Percentiles rank a stretch among this genome's conserved stretches.
Conservation (phyloP, 441 rosid species). For the Brassica hybrid region DNA sequence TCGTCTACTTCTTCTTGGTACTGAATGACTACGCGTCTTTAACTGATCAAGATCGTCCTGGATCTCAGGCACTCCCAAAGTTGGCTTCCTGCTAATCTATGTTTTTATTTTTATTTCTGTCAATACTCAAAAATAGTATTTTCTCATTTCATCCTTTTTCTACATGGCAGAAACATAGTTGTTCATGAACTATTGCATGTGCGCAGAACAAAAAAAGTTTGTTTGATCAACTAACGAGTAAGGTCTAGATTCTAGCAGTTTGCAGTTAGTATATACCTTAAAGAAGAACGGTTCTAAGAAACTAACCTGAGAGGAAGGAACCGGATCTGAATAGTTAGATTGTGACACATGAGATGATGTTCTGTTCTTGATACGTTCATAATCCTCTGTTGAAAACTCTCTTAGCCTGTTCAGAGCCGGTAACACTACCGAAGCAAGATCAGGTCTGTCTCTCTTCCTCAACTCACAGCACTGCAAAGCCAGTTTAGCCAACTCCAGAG, state of each 20-base stretch:
- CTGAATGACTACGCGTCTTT: neutral
- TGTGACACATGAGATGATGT: slow-evolving; percentile 13
- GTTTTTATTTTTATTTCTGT: slow-evolving; percentile 25
- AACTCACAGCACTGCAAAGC: slow-evolving; percentile 75
- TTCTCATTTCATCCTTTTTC: slow-evolving; percentile 34
- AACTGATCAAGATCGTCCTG: neutral
- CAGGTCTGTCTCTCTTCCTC: slow-evolving; percentile 83
- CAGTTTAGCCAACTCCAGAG: slow-evolving; percentile 63
- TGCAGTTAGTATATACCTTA: neutral
- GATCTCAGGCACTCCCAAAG: slow-evolving; percentile 19
- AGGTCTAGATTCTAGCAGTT: neutral
- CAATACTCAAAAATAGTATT: slow-evolving; percentile 37
- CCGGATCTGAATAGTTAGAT: slow-evolving; percentile 20
- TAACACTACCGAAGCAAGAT: slow-evolving; percentile 62
- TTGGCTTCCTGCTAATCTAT: slow-evolving; percentile 36
- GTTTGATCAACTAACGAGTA: neutral
- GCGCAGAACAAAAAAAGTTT: neutral
- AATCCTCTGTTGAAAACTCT: slow-evolving; percentile 45
- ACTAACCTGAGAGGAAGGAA: slow-evolving; percentile 40
- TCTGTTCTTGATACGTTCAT: slow-evolving; percentile 26
- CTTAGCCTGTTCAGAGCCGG: slow-evolving; percentile 64
- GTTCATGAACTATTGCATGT: slow-evolving; percentile 31
- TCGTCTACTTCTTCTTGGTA: slow-evolving; percentile 27
- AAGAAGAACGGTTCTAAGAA: slow-evolving; percentile 3
- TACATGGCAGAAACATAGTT: slow-evolving; percentile 36